phyloP scores from a whole-genome alignment of 2,329 filamentous ascomycete genomes.

The Plectosphaerella sp. region DNA sequence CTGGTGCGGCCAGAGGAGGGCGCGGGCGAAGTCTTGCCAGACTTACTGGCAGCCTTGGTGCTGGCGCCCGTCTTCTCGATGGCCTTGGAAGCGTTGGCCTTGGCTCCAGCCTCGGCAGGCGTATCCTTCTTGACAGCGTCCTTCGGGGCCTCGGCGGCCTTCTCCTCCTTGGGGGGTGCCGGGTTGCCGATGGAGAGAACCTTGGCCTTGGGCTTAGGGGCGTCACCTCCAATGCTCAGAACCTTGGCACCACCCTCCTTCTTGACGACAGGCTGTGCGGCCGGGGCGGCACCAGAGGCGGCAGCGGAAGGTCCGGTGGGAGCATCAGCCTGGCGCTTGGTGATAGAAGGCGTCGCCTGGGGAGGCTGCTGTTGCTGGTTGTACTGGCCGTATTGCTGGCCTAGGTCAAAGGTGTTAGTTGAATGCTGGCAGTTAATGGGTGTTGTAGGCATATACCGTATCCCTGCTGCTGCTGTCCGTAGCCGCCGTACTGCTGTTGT shows the following conservation, averaged over 20 bases:
- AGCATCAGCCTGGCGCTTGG: conserved; percentile 52
- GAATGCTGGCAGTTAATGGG: neutral
- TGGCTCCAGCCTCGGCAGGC: conserved; percentile 65
- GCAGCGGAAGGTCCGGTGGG: conserved; percentile 36
- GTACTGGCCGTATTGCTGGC: conserved; percentile 43
- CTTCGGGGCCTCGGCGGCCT: conserved; percentile 37
- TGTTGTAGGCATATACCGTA: conserved; percentile 22
- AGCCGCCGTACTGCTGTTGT: conserved; percentile 25
- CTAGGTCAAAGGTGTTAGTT: neutral
- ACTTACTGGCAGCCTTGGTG: conserved; percentile 40
- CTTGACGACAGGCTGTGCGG: conserved; percentile 46
- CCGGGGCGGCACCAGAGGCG: conserved; percentile 28
- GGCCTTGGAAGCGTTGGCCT: conserved; percentile 82
- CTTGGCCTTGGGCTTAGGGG: conserved; percentile 50
- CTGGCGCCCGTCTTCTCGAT: conserved; percentile 81
- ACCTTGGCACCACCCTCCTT: conserved; percentile 60
- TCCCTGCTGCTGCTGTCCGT: conserved; percentile 33
- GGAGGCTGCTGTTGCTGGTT: conserved; percentile 36
- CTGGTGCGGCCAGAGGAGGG: conserved; percentile 82
- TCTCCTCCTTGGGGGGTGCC: conserved; percentile 32
- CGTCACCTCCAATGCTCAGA: conserved; percentile 56
- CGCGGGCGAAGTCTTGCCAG: conserved; percentile 74
- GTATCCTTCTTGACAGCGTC: conserved; percentile 44
- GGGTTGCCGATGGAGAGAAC: conserved; percentile 37
- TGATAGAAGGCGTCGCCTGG: conserved; percentile 55